Conservation (phyloP, 352 stramenopile species). For the Globisporangium nodosum region DNA sequence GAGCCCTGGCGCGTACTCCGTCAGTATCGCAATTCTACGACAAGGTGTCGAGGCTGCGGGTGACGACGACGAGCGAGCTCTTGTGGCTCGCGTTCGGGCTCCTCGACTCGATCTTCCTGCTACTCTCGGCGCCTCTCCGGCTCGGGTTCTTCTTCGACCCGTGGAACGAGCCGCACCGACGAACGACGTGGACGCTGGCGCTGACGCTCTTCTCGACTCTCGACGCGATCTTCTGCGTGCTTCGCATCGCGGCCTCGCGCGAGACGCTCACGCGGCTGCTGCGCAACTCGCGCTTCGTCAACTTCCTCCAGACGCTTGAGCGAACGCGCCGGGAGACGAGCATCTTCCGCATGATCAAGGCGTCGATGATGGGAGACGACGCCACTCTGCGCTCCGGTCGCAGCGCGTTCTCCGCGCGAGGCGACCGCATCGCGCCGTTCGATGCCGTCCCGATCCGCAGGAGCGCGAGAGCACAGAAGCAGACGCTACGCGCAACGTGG, state of each 20-base stretch:
- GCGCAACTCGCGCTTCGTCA: neutral
- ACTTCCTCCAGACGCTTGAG: slow-evolving; percentile 1
- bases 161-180: slow-evolving; percentile 13
- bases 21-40: slow-evolving; percentile 1
- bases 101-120: slow-evolving; percentile 24
- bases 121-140: slow-evolving; percentile 24
- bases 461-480: slow-evolving; percentile 1
- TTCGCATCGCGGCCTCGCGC: slow-evolving; percentile 3
- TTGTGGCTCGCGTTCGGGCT: slow-evolving; percentile 9
- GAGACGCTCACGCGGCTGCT: slow-evolving; percentile 1
- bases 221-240: slow-evolving; percentile 13
- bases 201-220: slow-evolving; percentile 23
- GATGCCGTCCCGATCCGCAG: slow-evolving; percentile 10
- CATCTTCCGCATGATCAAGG: slow-evolving; percentile 4
- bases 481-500: neutral
- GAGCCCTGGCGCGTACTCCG: neutral
- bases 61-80: neutral
- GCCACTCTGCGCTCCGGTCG: slow-evolving; percentile 1
- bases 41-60: neutral
- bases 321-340: slow-evolving; percentile 5
- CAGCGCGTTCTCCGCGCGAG: slow-evolving; percentile 11
- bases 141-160: slow-evolving; percentile 42
- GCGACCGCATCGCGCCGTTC: slow-evolving; percentile 11
- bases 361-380: slow-evolving; percentile 4
- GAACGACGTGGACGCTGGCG: slow-evolving; percentile 13